Percentiles rank a stretch among this genome's conserved stretches.
phyloP scores from a whole-genome alignment of 2,329 filamentous ascomycete genomes.

The Scytalidium lignicola region DNA sequence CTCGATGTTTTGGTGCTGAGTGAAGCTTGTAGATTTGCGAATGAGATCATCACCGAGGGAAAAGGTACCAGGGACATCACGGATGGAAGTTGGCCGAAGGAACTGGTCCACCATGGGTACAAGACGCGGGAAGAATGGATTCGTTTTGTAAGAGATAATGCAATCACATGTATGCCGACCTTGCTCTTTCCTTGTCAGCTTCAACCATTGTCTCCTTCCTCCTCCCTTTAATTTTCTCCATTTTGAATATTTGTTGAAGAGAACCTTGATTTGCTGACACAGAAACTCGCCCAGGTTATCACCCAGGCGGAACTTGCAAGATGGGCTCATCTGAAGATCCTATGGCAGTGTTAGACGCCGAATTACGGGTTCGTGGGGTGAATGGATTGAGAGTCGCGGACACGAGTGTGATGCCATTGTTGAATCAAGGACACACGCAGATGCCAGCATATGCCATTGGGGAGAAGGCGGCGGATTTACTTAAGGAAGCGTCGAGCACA shows the following conservation, averaged over 20 bases:
- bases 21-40: slow-evolving; percentile 53
- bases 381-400: slow-evolving; percentile 22
- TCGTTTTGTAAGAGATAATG: slow-evolving; percentile 50
- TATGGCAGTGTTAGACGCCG: slow-evolving; percentile 29
- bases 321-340: slow-evolving; percentile 46
- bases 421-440: slow-evolving; percentile 48
- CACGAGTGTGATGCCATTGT: slow-evolving; percentile 21
- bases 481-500: slow-evolving; percentile 28
- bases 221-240: too few species aligned
- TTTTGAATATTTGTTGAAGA: neutral
- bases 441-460: slow-evolving; percentile 55
- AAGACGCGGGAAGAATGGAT: slow-evolving; percentile 54
- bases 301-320: slow-evolving; percentile 51
- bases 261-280: too few species aligned
- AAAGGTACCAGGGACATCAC: slow-evolving; percentile 53
- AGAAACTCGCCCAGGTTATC: slow-evolving; percentile 38
- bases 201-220: too few species aligned
- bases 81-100: slow-evolving; percentile 54
- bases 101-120: slow-evolving; percentile 45
- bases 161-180: slow-evolving; percentile 50
- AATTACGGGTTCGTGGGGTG: slow-evolving; percentile 19
- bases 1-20: slow-evolving; percentile 54
- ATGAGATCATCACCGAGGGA: slow-evolving; percentile 55
- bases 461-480: slow-evolving; percentile 47
- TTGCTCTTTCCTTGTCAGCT: neutral